phyloP scores from a whole-genome alignment of 164 flowering plant genomes.

The Magnolia officinalis region DNA sequence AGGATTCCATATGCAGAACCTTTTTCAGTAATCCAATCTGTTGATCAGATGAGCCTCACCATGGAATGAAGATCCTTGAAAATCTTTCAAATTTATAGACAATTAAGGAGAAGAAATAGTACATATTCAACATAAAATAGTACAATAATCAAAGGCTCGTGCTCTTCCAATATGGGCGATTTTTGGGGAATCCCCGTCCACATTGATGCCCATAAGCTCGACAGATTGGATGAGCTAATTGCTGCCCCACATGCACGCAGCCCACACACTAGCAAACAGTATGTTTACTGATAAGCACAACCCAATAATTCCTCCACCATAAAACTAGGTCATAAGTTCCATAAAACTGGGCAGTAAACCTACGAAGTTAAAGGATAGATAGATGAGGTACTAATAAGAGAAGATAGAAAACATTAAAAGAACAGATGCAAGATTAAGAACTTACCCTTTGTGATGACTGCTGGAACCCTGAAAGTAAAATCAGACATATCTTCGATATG shows the following conservation, averaged over 20 bases:
- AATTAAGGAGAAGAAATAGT: not conserved
- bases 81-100: not conserved
- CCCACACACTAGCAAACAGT: not conserved
- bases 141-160: not conserved
- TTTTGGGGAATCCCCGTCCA: not conserved
- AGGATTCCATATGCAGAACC: not conserved
- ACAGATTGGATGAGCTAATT: not conserved
- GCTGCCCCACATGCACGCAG: not conserved
- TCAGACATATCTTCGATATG: not conserved
- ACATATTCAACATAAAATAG: not conserved
- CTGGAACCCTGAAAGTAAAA: constrained; percentile 4
- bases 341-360: not conserved
- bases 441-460: constrained; percentile 4
- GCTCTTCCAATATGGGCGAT: not conserved
- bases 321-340: not conserved
- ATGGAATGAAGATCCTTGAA: not conserved
- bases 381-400: no score
- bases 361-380: not conserved
- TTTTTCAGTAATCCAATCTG: not conserved
- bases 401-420: no score
- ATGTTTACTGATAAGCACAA: not conserved
- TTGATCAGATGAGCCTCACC: not conserved
- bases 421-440: not conserved
- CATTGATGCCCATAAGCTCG: not conserved
- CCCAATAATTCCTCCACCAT: not conserved